These are phyloP conservation scores for Calonectria leucothoes DNA, from an alignment of 2,329 filamentous ascomycete species.

Conservation along the genomic window DNA sequence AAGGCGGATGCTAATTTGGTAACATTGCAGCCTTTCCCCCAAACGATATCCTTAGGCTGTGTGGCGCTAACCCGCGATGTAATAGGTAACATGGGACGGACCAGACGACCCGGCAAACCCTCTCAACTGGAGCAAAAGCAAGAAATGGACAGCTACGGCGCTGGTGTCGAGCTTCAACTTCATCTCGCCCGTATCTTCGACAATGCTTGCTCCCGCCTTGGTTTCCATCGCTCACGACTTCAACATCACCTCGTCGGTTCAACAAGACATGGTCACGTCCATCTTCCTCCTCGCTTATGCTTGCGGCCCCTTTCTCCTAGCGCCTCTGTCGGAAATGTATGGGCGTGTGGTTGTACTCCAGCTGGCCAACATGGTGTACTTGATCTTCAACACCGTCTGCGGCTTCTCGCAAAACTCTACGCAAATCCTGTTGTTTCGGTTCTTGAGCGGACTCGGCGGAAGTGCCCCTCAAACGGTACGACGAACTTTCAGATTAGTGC, in stretches of 20 bases:
- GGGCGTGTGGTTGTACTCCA: constrained; percentile 60
- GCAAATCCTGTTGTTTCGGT: constrained; percentile 62
- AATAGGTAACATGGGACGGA: constrained; percentile 57
- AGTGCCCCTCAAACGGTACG: constrained; percentile 58
- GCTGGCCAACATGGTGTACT: constrained; percentile 59
- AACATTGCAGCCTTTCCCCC: not conserved
- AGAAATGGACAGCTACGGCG: constrained; percentile 50
- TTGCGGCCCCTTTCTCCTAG: constrained; percentile 63
- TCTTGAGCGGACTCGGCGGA: constrained; percentile 59
- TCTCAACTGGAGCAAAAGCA: constrained; percentile 57
- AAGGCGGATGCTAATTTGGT: not conserved
- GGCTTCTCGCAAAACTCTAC: constrained; percentile 58
- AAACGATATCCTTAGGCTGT: not conserved
- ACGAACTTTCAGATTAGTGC: not conserved
- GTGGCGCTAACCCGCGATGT: not conserved
- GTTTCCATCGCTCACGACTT: constrained; percentile 57
- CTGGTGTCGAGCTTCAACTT: constrained; percentile 59
- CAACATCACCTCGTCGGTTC: constrained; percentile 53
- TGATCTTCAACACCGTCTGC: constrained; percentile 66
- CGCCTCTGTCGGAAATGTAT: constrained; percentile 64
- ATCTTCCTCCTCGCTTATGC: constrained; percentile 70
- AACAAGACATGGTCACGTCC: constrained; percentile 65
- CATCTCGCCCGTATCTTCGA: constrained; percentile 67
- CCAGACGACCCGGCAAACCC: constrained; percentile 54
- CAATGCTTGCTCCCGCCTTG: constrained; percentile 61